Evolutionary conservation across 139 green algal genomes (phyloP).

Genomic region (Chlorella sp.): DNA sequence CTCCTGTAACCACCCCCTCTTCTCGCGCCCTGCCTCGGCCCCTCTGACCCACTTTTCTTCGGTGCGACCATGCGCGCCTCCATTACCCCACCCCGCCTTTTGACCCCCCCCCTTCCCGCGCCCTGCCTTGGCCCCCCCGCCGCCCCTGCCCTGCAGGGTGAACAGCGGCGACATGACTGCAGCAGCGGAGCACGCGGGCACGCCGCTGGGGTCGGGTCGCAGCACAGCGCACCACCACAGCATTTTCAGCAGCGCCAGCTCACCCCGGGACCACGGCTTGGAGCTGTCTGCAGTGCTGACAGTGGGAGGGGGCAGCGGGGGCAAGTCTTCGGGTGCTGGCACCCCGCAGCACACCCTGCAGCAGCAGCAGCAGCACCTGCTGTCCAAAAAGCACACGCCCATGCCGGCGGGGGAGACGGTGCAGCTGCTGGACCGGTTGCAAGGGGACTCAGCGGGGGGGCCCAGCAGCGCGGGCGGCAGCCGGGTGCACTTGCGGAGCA

Average conservation of each 20-base stretch:
- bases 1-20: background rate
- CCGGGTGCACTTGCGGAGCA: slow-evolving; percentile 12
- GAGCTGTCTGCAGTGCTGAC: slow-evolving; percentile 7
- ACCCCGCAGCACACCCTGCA: background rate
- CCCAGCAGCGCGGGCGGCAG: background rate
- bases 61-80: no score
- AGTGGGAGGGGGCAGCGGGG: background rate
- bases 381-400: slow-evolving; percentile 18
- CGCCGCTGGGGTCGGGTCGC: background rate
- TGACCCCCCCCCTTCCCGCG: no score
- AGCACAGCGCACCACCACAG: background rate
- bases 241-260: background rate
- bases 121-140: background rate
- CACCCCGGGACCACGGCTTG: background rate
- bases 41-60: background rate
- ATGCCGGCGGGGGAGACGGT: background rate
- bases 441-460: background rate
- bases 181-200: background rate
- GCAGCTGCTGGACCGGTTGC: slow-evolving; percentile 1
- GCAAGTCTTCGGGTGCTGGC: background rate
- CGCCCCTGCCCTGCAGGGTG: slow-evolving; percentile 2
- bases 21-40: background rate
- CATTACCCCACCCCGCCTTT: no score
- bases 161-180: slow-evolving; percentile 22
- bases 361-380: background rate